Percentiles rank a stretch among this genome's conserved stretches.
Evolutionary conservation across 306 rosid genomes (phyloP).

Genomic region (Notholithocarpus densiflorus): DNA sequence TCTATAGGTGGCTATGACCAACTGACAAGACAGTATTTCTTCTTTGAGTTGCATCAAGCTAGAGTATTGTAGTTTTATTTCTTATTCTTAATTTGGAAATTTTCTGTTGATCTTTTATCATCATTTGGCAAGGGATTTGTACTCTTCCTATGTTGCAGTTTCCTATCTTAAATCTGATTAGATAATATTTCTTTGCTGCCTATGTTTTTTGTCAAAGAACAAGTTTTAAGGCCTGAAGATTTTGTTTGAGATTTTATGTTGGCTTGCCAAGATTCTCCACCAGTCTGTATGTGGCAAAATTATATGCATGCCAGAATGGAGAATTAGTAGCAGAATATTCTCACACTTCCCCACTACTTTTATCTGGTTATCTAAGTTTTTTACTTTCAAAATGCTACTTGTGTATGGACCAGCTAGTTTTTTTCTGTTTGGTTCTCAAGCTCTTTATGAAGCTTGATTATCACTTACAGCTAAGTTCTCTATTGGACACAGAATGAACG

Average conservation of each 20-base stretch:
- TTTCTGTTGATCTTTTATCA: neutral
- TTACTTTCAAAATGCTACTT: neutral
- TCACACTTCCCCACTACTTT: neutral
- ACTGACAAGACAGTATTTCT: neutral
- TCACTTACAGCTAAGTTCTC: slow-evolving; percentile 28
- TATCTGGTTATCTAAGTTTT: neutral
- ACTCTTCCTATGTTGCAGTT: neutral
- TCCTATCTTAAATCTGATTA: neutral
- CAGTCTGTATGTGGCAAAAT: neutral
- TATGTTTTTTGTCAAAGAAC: neutral
- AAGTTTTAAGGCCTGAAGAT: neutral
- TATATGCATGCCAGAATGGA: neutral
- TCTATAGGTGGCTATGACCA: neutral
- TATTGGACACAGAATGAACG: slow-evolving; percentile 61
- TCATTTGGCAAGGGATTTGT: neutral
- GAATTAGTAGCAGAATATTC: neutral
- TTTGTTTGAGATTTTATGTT: neutral
- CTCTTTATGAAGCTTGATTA: slow-evolving; percentile 9
- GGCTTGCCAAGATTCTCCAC: neutral
- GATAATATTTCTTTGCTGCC: neutral
- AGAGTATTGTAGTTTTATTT: neutral
- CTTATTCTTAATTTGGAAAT: neutral
- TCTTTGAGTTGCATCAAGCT: neutral
- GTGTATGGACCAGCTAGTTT: neutral
- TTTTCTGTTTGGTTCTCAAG: slow-evolving; percentile 12